Conservation (phyloP, 495 filamentous ascomycete species). For the Penicillium coprophilum region DNA sequence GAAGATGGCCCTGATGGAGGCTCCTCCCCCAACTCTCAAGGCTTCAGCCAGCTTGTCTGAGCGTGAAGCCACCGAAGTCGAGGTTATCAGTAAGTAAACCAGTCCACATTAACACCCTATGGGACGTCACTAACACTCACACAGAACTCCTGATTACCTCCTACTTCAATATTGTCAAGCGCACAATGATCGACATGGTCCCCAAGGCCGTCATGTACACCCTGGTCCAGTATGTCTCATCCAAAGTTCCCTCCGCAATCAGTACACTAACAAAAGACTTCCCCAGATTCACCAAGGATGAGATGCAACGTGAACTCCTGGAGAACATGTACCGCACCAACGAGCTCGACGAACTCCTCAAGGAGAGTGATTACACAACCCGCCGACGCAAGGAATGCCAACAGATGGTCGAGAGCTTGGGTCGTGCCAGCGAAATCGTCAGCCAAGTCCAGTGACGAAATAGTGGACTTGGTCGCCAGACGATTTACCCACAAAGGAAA, state of each 20-base stretch:
- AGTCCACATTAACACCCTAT: no score
- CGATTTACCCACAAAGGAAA: not conserved
- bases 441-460: constrained; percentile 80
- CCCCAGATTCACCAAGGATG: constrained; percentile 84
- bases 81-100: constrained; percentile 88
- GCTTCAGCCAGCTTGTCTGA: constrained; percentile 90
- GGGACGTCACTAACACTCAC: constrained; percentile 7
- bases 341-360: constrained; percentile 90
- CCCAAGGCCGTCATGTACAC: constrained; percentile 99
- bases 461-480: not conserved
- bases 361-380: constrained; percentile 96
- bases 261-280: not conserved
- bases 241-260: not conserved
- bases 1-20: constrained; percentile 98
- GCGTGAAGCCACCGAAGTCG: constrained; percentile 90
- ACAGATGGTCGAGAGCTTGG: constrained; percentile 95
- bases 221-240: constrained; percentile 76
- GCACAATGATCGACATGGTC: constrained; percentile 99
- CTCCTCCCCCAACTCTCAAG: constrained; percentile 89
- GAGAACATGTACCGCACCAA: constrained; percentile 93
- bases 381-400: constrained; percentile 96
- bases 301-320: constrained; percentile 98
- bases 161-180: constrained; percentile 96
- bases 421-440: constrained; percentile 91
- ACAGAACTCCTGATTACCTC: constrained; percentile 91